Evolutionary conservation across 768 basidiomycete species (phyloP), one percentile per base, ranked within the genome.

Genomic region (Tephrocybe sp.): DNA sequence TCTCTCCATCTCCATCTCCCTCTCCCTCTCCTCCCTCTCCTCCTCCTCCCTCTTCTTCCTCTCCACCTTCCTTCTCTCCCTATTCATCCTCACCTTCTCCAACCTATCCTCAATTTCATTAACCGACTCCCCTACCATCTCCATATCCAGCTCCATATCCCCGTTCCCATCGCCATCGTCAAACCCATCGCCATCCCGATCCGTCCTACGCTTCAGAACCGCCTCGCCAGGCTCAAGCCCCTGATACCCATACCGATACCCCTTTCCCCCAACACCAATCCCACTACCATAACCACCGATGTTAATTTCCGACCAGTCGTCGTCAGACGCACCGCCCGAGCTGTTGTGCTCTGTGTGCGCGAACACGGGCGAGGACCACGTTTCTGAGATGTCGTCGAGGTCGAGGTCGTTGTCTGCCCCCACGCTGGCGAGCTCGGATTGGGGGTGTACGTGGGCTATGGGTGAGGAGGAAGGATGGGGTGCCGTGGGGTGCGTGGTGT

Each of bases 331-430:
- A 1, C 19, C 11, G 23, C 53, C 54, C 22, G 33, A 36, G 33
- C 47, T 59, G 34, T 53, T 51, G 13, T 65, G 26, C 4, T 26
- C 68, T 1, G 59, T 64, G 45, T 71, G 72, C 0, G 72, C 72
- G 39, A 75, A 75, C 5, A 72, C 66, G 14, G 72, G 74, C 1
- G 74, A 75, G 1, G 74, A 72, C 26, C 72, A 65, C 8, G 62
- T 55, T 8, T 65, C 59, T 6, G 66, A 66, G 1, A 30, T 40
- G 2, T 22, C 39, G n/a, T 20, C 53, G 7, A 32, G 32, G n/a
- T 20, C 53, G 7, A 32, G 32, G 3, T 12, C 45, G 13, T n/a
- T 32, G 17, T 19, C 17, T 7, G 7, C 56, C 11, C 16, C 48
- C 2, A n/a, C 45, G 12, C 31, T 33, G 33, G 13, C 48, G 20